phyloP scores from a whole-genome alignment of 1,284 basidiomycete genomes.

The Leccinum brunneo-olivaceum region DNA sequence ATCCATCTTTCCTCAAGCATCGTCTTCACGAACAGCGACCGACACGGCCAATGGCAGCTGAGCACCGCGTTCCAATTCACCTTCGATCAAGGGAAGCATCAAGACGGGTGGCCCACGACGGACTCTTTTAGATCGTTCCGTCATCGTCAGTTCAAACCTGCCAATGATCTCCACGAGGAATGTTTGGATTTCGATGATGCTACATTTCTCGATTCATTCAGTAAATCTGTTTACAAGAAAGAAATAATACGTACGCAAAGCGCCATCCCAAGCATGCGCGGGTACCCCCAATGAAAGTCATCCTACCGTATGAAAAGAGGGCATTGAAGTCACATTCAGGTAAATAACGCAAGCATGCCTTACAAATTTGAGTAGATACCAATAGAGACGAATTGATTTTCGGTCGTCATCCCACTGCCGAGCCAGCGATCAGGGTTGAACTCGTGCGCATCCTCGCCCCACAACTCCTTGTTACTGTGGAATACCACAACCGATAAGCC shows the following conservation, averaged over 20 bases:
- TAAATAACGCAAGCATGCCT: slow-evolving; percentile 13
- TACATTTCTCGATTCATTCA: slow-evolving; percentile 11
- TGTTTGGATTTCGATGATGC: slow-evolving; percentile 43
- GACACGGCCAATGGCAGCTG: slow-evolving; percentile 44
- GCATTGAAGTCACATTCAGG: background rate
- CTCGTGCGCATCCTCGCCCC: slow-evolving; percentile 43
- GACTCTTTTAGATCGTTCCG: slow-evolving; percentile 33
- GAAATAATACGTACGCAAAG: slow-evolving; percentile 29
- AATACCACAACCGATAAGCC: background rate
- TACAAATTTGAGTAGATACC: slow-evolving; percentile 50
- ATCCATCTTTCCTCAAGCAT: background rate
- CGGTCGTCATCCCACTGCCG: slow-evolving; percentile 19
- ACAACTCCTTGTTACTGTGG: slow-evolving; percentile 37
- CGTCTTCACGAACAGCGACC: background rate
- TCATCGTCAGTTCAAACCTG: slow-evolving; percentile 42
- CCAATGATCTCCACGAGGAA: slow-evolving; percentile 44
- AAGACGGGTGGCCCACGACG: slow-evolving; percentile 37
- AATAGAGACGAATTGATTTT: slow-evolving; percentile 34
- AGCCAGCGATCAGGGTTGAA: slow-evolving; percentile 51
- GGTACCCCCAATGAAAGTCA: slow-evolving; percentile 41
- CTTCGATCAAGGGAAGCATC: slow-evolving; percentile 43
- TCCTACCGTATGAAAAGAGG: slow-evolving; percentile 19
- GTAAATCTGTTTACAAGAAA: background rate
- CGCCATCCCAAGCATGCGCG: slow-evolving; percentile 45
- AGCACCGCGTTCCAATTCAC: slow-evolving; percentile 37